These are phyloP conservation scores for Lathyrus oleraceus DNA, from an alignment of 306 rosid genomes.

Conservation along the genomic window DNA sequence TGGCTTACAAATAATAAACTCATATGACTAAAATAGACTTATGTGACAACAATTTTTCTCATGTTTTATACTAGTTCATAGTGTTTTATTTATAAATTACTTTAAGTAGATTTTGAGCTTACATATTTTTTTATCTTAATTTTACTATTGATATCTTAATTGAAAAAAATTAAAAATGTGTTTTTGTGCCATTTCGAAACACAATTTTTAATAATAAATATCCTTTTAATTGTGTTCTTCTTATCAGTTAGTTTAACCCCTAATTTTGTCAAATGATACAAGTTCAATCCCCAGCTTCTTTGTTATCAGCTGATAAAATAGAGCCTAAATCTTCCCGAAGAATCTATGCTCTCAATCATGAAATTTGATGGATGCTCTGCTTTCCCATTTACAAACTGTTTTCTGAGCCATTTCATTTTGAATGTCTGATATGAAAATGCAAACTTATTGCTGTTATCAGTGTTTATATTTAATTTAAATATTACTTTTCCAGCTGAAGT, in stretches of 20 bases:
- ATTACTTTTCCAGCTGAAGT: slow-evolving; percentile 66
- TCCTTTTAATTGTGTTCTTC: too few relatives aligned
- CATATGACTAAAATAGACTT: too few relatives aligned
- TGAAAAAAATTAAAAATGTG: too few relatives aligned
- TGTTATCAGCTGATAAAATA: not conserved
- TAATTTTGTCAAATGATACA: not conserved
- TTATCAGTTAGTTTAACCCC: too few relatives aligned
- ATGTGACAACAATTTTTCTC: not conserved
- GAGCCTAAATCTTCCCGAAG: not conserved
- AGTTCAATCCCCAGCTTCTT: not conserved
- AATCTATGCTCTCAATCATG: slow-evolving; percentile 19
- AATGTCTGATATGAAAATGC: slow-evolving; percentile 2
- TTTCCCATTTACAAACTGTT: slow-evolving; percentile 10
- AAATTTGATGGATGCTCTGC: slow-evolving; percentile 14
- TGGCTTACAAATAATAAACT: not conserved
- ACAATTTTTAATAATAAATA: too few relatives aligned
- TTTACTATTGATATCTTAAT: not conserved
- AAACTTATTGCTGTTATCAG: not conserved
- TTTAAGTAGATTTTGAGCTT: not conserved
- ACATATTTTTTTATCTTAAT: too few relatives aligned
- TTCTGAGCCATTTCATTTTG: slow-evolving; percentile 13
- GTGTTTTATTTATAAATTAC: not conserved
- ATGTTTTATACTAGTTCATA: not conserved
- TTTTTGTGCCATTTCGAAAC: not conserved
- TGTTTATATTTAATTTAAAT: slow-evolving; percentile 7